phyloP scores from a whole-genome alignment of 75 land plant genomes.

The Cupressus sempervirens region DNA sequence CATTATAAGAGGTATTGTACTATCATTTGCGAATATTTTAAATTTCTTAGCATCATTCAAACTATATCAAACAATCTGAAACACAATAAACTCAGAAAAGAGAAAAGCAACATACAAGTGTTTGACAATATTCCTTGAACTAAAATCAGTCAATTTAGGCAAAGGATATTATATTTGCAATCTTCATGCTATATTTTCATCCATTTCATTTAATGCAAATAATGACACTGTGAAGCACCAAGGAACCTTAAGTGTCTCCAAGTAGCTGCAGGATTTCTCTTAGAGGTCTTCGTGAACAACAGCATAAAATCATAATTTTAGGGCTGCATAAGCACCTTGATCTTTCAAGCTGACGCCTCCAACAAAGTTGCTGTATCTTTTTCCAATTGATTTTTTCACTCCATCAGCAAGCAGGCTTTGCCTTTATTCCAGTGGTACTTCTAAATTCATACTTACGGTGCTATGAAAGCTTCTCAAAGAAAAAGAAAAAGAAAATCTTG shows the following conservation, averaged over 20 bases:
- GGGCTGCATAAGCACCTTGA: neutral
- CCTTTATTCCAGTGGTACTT: neutral
- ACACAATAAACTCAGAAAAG: too few species aligned
- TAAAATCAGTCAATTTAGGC: too few species aligned
- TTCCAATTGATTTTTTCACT: neutral
- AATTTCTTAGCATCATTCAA: too few species aligned
- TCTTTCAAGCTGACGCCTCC: neutral
- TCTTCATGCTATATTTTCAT: neutral
- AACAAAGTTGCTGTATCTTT: neutral
- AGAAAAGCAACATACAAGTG: too few species aligned
- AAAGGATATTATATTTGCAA: too few species aligned
- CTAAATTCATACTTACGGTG: neutral
- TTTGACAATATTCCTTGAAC: too few species aligned
- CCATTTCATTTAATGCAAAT: neutral
- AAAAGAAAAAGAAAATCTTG: neutral
- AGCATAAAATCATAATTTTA: too few species aligned
- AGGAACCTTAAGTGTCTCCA: neutral
- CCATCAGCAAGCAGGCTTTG: neutral
- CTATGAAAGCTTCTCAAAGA: neutral
- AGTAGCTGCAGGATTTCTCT: neutral
- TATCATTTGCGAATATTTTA: too few species aligned
- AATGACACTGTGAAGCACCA: neutral
- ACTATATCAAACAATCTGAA: too few species aligned
- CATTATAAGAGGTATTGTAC: too few species aligned
- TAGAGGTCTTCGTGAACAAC: neutral